Conservation (phyloP, 257 asterid species). For the Datura wrightii region DNA sequence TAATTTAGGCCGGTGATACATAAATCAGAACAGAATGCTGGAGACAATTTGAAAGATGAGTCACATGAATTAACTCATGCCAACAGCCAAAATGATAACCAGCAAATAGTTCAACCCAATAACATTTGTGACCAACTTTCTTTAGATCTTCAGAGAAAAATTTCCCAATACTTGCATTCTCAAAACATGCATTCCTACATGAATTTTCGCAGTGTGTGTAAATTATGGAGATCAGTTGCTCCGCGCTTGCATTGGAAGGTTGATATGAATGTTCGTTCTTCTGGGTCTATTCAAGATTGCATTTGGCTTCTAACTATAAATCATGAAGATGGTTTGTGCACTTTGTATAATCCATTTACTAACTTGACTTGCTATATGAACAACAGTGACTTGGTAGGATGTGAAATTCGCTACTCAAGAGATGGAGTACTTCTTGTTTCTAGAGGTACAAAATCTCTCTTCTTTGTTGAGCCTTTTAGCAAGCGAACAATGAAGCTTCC, state of each 20-base stretch:
- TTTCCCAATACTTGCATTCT: neutral
- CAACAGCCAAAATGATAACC: neutral
- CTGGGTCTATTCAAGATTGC: neutral
- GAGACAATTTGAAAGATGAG: neutral
- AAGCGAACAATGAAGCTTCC: neutral
- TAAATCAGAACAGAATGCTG: neutral
- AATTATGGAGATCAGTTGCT: neutral
- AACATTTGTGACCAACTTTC: neutral
- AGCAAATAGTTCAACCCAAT: neutral
- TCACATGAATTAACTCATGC: neutral
- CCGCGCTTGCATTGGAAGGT: neutral
- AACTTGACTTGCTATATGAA: neutral
- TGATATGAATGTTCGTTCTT: neutral
- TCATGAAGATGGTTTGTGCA: neutral
- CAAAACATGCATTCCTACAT: neutral
- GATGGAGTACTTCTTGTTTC: constrained; percentile 20
- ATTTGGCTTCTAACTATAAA: neutral
- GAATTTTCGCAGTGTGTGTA: neutral
- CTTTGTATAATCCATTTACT: neutral
- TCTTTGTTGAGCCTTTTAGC: neutral
- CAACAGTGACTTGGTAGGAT: neutral
- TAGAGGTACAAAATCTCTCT: neutral
- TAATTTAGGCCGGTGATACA: neutral
- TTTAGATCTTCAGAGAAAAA: neutral
- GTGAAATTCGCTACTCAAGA: constrained; percentile 9